Base-by-base conservation (phyloP, 805 yeast genomes). In the Saccharomycopsis malanga region DNA sequence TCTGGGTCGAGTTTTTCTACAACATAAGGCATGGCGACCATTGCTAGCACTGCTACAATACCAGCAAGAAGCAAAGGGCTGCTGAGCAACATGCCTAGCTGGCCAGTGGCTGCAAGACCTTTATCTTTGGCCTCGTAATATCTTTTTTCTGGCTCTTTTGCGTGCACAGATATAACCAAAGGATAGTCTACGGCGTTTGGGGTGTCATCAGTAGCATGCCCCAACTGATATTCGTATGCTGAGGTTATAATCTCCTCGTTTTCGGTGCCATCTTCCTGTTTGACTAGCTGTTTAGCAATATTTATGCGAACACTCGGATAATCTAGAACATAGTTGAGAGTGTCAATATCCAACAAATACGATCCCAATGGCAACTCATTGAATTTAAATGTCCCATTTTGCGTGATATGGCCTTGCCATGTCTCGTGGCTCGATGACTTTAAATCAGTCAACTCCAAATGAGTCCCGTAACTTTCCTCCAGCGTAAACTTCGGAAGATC, bases 41-140 rank as follows among this genome's bases (percentile, higher is more conserved):
- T 45, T 4, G 32, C 43, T 7, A 41, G 38, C 25, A 45, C 9
- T 15, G 45, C 34, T 15, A 22, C 25, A 9, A 43, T 43, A 18
- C 54, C 54, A 7, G 42, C 50, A 3, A 51, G 24, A n/a, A 48
- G 27, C 24, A 34, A 36, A 14, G 52, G 52, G 37, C 38, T 51
- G 21, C 38, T 40, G 17, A 51, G 29, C 12, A 51, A 41, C 23
- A 34, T 34, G 3, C 54, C 54, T 21, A 51, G 39, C 41, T 53
- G 54, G 2, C 54, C 54, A 2, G 54, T 47, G 14, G 50, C 48
- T 9, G 52, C 52, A n/a, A 51, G 17, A 3, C 54, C 54, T 30
- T 48, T 51, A 23, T 51, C 49, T 22, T 51, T 49, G 6, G 39
- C 22, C 22, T 48, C 52, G 23, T 48, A 51, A 23, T 45, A 51